Evolutionary conservation across 75 land plant species (phyloP).

Genomic region (Pinus albicaulis): DNA sequence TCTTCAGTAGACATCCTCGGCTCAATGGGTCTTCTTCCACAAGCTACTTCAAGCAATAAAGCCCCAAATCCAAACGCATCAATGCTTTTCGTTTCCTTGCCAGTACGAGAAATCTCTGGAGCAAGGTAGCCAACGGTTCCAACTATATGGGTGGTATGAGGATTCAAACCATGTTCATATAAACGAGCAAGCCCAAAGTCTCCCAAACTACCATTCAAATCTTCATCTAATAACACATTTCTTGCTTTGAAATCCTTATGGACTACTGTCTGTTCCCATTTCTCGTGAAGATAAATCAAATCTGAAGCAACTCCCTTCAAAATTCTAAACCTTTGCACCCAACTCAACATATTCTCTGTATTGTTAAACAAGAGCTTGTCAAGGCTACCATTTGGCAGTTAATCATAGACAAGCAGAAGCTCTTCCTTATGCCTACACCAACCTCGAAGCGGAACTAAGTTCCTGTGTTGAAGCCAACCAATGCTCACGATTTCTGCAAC

Average conservation of each 20-base stretch:
- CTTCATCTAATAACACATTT: too few relatives aligned
- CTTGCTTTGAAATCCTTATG: slow-evolving; percentile 39
- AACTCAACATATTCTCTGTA: slow-evolving; percentile 30
- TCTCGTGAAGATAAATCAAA: slow-evolving; percentile 62
- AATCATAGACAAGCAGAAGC: too few relatives aligned
- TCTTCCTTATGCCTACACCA: too few relatives aligned
- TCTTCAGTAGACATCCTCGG: neutral
- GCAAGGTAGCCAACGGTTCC: neutral
- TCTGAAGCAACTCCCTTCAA: slow-evolving; percentile 1
- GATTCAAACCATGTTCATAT: neutral
- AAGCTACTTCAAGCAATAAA: neutral
- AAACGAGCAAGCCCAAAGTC: too few relatives aligned
- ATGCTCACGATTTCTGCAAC: slow-evolving; percentile 66
- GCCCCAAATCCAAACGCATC: slow-evolving; percentile 22
- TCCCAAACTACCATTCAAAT: too few relatives aligned
- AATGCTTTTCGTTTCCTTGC: neutral
- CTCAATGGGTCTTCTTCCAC: slow-evolving; percentile 24
- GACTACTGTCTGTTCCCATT: slow-evolving; percentile 49
- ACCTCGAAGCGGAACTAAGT: too few relatives aligned
- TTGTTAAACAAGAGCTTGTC: slow-evolving; percentile 34
- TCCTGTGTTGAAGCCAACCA: slow-evolving; percentile 15
- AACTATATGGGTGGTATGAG: slow-evolving; percentile 3
- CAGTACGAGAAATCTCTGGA: too few relatives aligned
- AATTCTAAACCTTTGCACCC: slow-evolving; percentile 32
- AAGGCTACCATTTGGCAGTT: too few relatives aligned